Evolutionary conservation across 805 yeast species (phyloP), one percentile per base, ranked within the genome.

Genomic region (Yamadazyma laniorum): DNA sequence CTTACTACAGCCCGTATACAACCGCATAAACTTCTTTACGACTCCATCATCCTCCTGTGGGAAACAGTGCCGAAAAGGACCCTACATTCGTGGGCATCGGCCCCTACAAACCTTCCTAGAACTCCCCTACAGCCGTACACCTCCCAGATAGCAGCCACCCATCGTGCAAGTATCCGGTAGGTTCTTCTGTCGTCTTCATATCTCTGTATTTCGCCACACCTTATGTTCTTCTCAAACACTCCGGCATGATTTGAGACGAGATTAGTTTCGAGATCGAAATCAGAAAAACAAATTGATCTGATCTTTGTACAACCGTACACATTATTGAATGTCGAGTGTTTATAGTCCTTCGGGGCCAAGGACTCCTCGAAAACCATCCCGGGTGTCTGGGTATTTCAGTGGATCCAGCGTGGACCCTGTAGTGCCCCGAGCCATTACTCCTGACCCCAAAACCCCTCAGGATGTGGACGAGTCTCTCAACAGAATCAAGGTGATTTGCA

Each of bases 401-500:
- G 23, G 23, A 21, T 7, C 9, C 9, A 9, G 23, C 9, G 23
- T 9, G 9, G 23, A 21, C 6, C 23, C 23, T 7, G 9, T 7
- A 9, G 6, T 21, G 23, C 19, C 14, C 29, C 21, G 13, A 22
- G 31, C 31, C 19, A 34, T 25, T 34, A 21, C 23, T 21, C 23
- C 23, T 21, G 23, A 21, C 6, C 29, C 39, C 7, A 29, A n/a
- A 25, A 36, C 29, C 17, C 39, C 34, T 19, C 32, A n/a, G 3
- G 13, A 22, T 4, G 13, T 19, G 18, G 23, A 15, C 8, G 32
- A 21, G 15, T 15, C 9, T 8, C 13, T 32, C 32, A 49, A 61
- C 36, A 69, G 73, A 46, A 76, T 83, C 53, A 77, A 77, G 49
- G 95, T 85, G 18, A 70, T 85, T 14, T 87, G 85, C 18, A 66